Evolutionary conservation across 805 yeast species (phyloP).

Genomic region (Schwanniomyces pseudopolymorphus): DNA sequence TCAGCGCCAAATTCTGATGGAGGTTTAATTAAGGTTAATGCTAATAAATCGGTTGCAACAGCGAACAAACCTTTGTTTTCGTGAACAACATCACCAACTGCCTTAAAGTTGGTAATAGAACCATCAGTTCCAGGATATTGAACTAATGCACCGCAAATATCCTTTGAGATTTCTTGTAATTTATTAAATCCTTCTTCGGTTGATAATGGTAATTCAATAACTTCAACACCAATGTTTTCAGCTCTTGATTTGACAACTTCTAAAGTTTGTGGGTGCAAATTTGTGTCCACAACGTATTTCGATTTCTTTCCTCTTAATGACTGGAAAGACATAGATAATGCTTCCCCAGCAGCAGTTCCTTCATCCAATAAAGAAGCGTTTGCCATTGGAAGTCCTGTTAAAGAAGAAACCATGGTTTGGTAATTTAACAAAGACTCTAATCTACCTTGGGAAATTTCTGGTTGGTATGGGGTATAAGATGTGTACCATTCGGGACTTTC

Average conservation of each 20-base stretch:
- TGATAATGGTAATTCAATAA: constrained; percentile 57
- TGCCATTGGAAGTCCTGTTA: constrained; percentile 93
- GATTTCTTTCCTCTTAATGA: constrained; percentile 63
- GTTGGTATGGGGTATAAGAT: constrained; percentile 97
- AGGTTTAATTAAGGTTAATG: constrained; percentile 79
- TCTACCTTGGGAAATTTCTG: constrained; percentile 96
- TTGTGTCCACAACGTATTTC: constrained; percentile 69
- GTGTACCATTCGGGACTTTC: constrained; percentile 99
- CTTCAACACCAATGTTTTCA: constrained; percentile 63
- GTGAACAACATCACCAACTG: constrained; percentile 67
- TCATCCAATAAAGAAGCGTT: constrained; percentile 95
- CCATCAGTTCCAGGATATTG: constrained; percentile 95
- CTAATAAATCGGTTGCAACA: constrained; percentile 90
- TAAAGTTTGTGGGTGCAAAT: constrained; percentile 82
- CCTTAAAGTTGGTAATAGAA: constrained; percentile 47
- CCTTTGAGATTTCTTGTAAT: constrained; percentile 23
- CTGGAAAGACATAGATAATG: constrained; percentile 82
- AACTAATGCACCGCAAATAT: constrained; percentile 76
- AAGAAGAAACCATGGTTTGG: constrained; percentile 87
- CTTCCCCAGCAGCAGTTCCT: constrained; percentile 97
- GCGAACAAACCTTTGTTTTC: constrained; percentile 70
- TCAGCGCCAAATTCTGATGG: constrained; percentile 90
- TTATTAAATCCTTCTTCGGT: constrained; percentile 31
- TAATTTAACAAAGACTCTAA: constrained; percentile 85
- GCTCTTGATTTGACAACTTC: constrained; percentile 82